Conservation (phyloP, 345 rosid genomes). For the Turritis glabra region DNA sequence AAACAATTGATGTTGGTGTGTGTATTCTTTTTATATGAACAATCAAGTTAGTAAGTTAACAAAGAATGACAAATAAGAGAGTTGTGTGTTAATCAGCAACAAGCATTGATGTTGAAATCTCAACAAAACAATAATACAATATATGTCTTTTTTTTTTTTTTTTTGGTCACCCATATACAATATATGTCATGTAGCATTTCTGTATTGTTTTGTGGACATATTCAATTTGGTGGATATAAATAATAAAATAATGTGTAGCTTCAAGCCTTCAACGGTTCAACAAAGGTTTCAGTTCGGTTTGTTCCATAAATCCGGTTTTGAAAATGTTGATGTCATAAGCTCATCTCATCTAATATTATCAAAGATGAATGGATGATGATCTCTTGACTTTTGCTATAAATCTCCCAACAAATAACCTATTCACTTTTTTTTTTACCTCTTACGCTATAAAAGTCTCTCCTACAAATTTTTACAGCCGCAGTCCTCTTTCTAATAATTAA, state of each 20-base stretch:
- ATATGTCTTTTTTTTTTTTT: no score
- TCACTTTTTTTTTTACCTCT: not conserved
- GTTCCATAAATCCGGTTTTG: not conserved
- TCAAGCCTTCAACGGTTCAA: not conserved
- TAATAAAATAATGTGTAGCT: no score
- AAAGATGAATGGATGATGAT: not conserved
- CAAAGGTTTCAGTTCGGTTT: not conserved
- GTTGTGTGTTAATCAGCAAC: not conserved
- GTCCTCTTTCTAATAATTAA: not conserved
- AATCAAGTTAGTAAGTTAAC: conserved; percentile 19
- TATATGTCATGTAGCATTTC: not conserved
- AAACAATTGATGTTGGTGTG: conserved; percentile 10
- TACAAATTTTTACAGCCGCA: not conserved
- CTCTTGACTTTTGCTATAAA: not conserved
- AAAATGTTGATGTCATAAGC: conserved; percentile 2
- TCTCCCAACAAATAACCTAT: not conserved
- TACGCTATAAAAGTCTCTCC: not conserved
- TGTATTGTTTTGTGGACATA: not conserved
- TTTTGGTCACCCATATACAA: no score
- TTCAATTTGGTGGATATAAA: no score
- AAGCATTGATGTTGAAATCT: conserved; percentile 25
- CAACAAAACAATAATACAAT: conserved; percentile 14
- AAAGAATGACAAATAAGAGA: not conserved
- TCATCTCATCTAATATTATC: not conserved
- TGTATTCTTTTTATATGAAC: not conserved